Evolutionary conservation across 176 grass and related monocot genomes (phyloP).

Genomic region (Sorghum bicolor): Sorghum_bicolor_NCBIv3 NC_012875.2:7006001-7006500

Average conservation of each 20-base stretch:
- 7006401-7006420: conserved; percentile 11
- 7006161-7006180: not conserved
- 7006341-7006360: not conserved
- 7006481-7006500: conserved; percentile 77
- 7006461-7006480: conserved; percentile 84
- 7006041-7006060: conserved; percentile 77
- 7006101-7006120: conserved; percentile 38
- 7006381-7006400: not conserved
- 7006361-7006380: not conserved
- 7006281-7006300: not conserved
- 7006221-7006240: not conserved
- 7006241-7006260: not conserved
- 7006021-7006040: conserved; percentile 53
- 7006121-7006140: conserved; percentile 6
- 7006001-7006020: not conserved
- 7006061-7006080: conserved; percentile 98
- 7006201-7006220: not conserved
- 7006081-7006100: conserved; percentile 83
- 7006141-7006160: not conserved
- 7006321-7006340: not conserved
- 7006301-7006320: not conserved
- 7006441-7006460: conserved; percentile 72
- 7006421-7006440: conserved; percentile 67
- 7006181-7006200: not conserved
- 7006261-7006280: not conserved